These are phyloP conservation scores for Aspergillus biplanus DNA, from an alignment of 495 filamentous ascomycete species.

Conservation along the genomic window DNA sequence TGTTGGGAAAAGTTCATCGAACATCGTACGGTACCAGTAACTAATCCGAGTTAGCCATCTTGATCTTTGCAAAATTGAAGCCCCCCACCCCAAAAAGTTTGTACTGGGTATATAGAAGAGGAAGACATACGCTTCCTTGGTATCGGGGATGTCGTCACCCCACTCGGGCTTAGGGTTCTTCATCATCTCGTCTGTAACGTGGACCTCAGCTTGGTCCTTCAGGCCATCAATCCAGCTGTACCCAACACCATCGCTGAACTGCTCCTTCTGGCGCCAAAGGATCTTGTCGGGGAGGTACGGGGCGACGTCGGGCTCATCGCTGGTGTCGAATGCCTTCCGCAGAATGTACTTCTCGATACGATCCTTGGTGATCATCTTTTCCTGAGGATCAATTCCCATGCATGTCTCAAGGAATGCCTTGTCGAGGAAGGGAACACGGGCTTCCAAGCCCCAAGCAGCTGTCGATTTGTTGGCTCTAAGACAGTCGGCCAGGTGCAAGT, in stretches of 20 bases:
- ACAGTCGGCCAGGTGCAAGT: slow-evolving; percentile 93
- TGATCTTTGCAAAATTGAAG: not conserved
- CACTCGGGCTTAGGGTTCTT: slow-evolving; percentile 95
- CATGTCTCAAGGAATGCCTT: slow-evolving; percentile 89
- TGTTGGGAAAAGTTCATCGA: slow-evolving; percentile 96
- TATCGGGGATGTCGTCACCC: slow-evolving; percentile 88
- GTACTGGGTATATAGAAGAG: not conserved
- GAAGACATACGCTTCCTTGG: slow-evolving; percentile 84
- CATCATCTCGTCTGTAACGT: slow-evolving; percentile 95
- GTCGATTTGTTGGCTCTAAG: slow-evolving; percentile 98
- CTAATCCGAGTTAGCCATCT: slow-evolving; percentile 46
- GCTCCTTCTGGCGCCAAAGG: slow-evolving; percentile 98
- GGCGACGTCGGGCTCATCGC: slow-evolving; percentile 72
- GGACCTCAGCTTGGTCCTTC: slow-evolving; percentile 86
- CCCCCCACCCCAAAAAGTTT: not conserved
- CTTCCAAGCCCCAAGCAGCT: slow-evolving; percentile 97
- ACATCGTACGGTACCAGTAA: slow-evolving; percentile 98
- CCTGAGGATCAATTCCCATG: slow-evolving; percentile 90
- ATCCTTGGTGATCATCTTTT: slow-evolving; percentile 93
- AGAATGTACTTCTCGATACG: slow-evolving; percentile 97
- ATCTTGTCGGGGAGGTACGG: slow-evolving; percentile 94
- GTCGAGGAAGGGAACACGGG: slow-evolving; percentile 96
- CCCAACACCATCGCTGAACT: slow-evolving; percentile 97
- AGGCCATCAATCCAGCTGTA: slow-evolving; percentile 99
- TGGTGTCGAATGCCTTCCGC: slow-evolving; percentile 94